Percentiles rank a stretch among this genome's conserved stretches.
Conservation (phyloP, 1,284 basidiomycete species). For the Dichomitus squalens region DNA sequence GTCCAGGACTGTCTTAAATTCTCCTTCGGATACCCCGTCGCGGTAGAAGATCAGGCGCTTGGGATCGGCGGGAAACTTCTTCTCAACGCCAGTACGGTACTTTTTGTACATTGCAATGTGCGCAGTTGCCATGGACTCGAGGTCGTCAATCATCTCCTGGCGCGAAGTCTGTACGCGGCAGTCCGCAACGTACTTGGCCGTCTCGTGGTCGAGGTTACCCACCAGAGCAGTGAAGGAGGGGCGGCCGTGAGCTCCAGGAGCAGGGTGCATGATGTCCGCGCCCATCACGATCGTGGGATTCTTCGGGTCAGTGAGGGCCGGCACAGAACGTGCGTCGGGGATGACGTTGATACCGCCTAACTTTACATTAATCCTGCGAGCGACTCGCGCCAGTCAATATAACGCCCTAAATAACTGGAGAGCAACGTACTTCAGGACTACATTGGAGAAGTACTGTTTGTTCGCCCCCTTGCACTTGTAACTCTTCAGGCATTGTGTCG, state of each 20-base stretch:
- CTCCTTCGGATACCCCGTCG: constrained; percentile 81
- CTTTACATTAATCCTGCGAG: constrained; percentile 73
- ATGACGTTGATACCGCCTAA: constrained; percentile 79
- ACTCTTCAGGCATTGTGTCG: constrained; percentile 74
- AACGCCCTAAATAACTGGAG: not conserved
- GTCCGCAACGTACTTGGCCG: constrained; percentile 55
- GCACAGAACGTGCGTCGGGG: constrained; percentile 62
- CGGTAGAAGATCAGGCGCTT: constrained; percentile 76
- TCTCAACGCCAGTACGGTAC: constrained; percentile 56
- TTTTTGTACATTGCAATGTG: constrained; percentile 55
- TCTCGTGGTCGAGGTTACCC: constrained; percentile 69
- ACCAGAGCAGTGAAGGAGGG: constrained; percentile 80
- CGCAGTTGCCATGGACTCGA: constrained; percentile 59
- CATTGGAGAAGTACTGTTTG: constrained; percentile 76
- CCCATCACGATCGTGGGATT: constrained; percentile 81
- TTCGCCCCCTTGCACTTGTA: constrained; percentile 64
- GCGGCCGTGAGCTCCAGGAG: constrained; percentile 68
- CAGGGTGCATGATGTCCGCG: constrained; percentile 79
- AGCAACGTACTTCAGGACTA: constrained; percentile 66
- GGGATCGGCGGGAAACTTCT: constrained; percentile 48
- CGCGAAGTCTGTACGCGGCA: constrained; percentile 68
- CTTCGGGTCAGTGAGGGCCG: constrained; percentile 62
- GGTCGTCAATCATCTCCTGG: constrained; percentile 73
- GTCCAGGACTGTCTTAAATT: constrained; percentile 70
- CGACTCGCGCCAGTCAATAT: not conserved